Conservation (phyloP, 1,284 basidiomycete genomes). For the Rhodotorula sp. region DNA sequence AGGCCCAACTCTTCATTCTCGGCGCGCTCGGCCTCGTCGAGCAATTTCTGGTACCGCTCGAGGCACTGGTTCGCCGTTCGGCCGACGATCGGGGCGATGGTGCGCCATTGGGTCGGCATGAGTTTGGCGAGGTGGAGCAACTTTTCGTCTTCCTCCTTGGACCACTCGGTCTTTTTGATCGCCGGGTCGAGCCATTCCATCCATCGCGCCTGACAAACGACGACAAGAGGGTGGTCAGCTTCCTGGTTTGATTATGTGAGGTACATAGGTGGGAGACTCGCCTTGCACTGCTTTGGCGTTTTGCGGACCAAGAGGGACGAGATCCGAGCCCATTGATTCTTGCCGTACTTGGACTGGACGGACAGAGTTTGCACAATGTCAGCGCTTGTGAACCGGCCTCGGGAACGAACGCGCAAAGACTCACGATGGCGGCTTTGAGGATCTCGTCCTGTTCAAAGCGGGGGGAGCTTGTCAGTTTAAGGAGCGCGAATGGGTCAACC, state of each 20-base stretch:
- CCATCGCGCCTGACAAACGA: constrained; percentile 59
- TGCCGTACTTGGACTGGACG: constrained; percentile 40
- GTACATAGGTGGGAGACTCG: constrained; percentile 53
- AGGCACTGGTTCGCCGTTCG: constrained; percentile 98
- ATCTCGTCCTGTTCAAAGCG: constrained; percentile 34
- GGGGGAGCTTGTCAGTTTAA: background rate
- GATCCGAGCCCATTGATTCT: constrained; percentile 97
- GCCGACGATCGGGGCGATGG: constrained; percentile 97
- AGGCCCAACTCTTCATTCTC: constrained; percentile 83
- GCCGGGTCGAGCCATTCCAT: constrained; percentile 99
- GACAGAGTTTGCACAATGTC: background rate
- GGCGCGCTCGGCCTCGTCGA: constrained; percentile 94
- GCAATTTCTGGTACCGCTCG: constrained; percentile 94
- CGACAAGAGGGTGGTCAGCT: background rate
- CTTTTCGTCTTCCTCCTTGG: constrained; percentile 98
- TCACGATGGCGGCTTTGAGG: constrained; percentile 81
- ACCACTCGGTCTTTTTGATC: constrained; percentile 99
- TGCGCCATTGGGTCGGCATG: constrained; percentile 99
- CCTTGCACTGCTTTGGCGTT: constrained; percentile 99
- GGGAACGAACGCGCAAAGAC: background rate
- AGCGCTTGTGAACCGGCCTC: background rate
- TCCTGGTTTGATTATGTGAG: too few species aligned
- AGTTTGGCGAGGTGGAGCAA: constrained; percentile 95
- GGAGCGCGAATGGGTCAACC: too few species aligned
- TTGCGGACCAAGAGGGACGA: constrained; percentile 96